Conservation (phyloP, 371 early-diverging fungal species). For the Blakeslea trispora region DNA sequence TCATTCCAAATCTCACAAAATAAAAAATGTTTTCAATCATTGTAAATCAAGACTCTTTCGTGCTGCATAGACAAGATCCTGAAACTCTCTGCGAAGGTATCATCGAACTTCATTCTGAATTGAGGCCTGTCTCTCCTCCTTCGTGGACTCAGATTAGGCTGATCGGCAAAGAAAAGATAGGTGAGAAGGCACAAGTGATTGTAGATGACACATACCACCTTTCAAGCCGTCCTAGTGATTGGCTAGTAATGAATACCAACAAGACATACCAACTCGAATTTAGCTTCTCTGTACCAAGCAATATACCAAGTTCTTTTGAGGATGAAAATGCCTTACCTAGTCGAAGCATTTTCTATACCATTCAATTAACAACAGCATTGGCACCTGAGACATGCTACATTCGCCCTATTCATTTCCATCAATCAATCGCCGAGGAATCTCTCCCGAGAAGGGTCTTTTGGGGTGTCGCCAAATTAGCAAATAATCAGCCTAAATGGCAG, state of each 20-base stretch:
- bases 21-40: no score
- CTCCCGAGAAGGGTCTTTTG: constrained; percentile 20
- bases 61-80: constrained; percentile 9
- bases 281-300: constrained; percentile 9
- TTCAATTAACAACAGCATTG: constrained; percentile 4
- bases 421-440: neutral
- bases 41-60: constrained; percentile 10
- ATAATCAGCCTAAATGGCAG: constrained; percentile 15
- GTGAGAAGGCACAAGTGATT: neutral
- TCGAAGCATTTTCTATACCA: constrained; percentile 5
- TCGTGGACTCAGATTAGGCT: constrained; percentile 14
- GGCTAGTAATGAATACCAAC: constrained; percentile 1
- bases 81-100: constrained; percentile 1
- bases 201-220: constrained; percentile 15
- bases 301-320: constrained; percentile 18
- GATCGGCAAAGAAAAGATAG: constrained; percentile 15
- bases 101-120: constrained; percentile 9
- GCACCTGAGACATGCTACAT: neutral
- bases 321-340: neutral
- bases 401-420: constrained; percentile 11
- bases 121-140: constrained; percentile 7
- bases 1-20: no score
- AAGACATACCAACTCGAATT: constrained; percentile 3
- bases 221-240: constrained; percentile 10
- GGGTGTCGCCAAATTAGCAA: constrained; percentile 21